A percentile compares a stretch with the other conserved stretches of the same genome.
Conservation (phyloP, 495 filamentous ascomycete species). For the Elaphomyces granulatus region DNA sequence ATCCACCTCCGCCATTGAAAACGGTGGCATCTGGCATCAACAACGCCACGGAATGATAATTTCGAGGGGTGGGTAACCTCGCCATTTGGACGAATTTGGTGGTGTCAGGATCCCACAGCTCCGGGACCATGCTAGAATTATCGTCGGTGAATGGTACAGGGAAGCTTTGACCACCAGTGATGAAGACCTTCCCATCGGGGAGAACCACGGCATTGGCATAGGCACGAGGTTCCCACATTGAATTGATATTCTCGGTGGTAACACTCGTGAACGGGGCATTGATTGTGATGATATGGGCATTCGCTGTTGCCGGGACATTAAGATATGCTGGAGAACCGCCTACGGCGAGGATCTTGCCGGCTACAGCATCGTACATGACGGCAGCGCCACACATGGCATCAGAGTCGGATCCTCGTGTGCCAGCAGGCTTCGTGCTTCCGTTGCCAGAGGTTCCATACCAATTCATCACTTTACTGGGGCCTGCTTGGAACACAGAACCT, state of each 20-base stretch:
- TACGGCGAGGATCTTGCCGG: conserved; percentile 38
- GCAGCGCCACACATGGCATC: conserved; percentile 41
- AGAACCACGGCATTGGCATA: conserved; percentile 43
- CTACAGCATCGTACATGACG: conserved; percentile 42
- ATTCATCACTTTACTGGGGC: conserved; percentile 40
- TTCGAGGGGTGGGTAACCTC: conserved; percentile 30
- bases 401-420: conserved; percentile 21
- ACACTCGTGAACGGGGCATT: conserved; percentile 13
- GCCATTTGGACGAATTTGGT: conserved; percentile 24
- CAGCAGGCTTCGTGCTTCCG: conserved; percentile 24
- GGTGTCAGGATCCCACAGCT: conserved; percentile 36
- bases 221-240: conserved; percentile 33
- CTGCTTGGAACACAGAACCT: conserved; percentile 41
- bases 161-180: conserved; percentile 37
- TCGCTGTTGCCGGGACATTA: conserved; percentile 20
- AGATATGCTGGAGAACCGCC: conserved; percentile 37
- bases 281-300: conserved; percentile 37
- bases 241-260: conserved; percentile 17
- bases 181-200: conserved; percentile 41
- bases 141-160: conserved; percentile 37
- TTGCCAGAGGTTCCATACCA: conserved; percentile 36
- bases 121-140: conserved; percentile 27
- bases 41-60: conserved; percentile 42
- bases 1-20: conserved; percentile 40
- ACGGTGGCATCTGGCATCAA: conserved; percentile 43